Base-by-base conservation (phyloP, 176 grass and related monocot genomes). In the Ensete glaucum region DNA sequence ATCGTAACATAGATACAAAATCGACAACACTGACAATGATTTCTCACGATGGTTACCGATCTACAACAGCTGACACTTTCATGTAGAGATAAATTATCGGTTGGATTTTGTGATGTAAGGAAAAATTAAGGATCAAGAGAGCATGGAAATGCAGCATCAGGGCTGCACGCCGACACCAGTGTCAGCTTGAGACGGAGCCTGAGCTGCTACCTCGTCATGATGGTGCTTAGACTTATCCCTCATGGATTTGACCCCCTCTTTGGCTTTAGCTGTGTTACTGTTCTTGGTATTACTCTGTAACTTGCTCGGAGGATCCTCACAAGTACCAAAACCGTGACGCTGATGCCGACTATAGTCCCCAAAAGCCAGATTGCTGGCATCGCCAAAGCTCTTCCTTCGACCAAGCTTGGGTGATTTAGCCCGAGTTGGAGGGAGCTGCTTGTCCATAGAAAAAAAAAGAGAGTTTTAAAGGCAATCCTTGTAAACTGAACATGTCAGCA, bases 341-440 rank as follows among this genome's bases (percentile, higher is more conserved):
- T 88, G 85, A 8, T 69, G 23, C 70, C 79, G 62, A 14, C 73
- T 57, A 73, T 54, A 62, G 21, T 67, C 49, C 0, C 62, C 74
- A 0, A 43, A 43, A 24, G 79, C 75, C 34, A 73, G 62, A 3
- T 29, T 74, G 11, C 57, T 72, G 52, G 83, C 43, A 62, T 92
- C 93, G 9, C 67, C 65, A 69, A 77, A 88, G 78, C 93, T 97
- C 85, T 85, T 92, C 73, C 93, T 85, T 81, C 93, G 87, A 27
- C 90, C 88, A 73, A 97, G 85, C 56, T 92, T 97, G 1, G 93
- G 93, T 9, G 93, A 97, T 83, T 86, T 90, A 67, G 93, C 90
- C 75, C 93, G 93, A 73, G 93, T 97, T 74, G 90, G 85, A 81
- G 90, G 85, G n/a, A 86, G 90, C 93, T 97, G 86, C 66, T 56